Evolutionary conservation across 352 stramenopile species (phyloP).

Genomic region (Globisporangium viniferum): DNA sequence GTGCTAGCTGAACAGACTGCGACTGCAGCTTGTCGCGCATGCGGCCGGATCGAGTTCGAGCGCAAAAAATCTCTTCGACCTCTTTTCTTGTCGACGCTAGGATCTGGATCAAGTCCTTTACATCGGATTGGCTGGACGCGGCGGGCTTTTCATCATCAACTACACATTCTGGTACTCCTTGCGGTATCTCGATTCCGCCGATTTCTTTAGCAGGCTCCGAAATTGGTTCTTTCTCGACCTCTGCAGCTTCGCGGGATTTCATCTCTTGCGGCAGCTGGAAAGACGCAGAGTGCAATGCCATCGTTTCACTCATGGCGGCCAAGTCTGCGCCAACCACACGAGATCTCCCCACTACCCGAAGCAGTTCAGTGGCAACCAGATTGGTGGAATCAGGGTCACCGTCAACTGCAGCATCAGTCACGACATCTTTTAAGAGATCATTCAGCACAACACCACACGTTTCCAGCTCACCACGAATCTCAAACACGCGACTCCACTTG

Average conservation of each 20-base stretch:
- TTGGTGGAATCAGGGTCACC: background rate
- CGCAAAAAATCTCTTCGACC: constrained; percentile 37
- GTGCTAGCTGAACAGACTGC: constrained; percentile 54
- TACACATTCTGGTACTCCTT: background rate
- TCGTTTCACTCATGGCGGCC: constrained; percentile 28
- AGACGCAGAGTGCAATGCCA: constrained; percentile 43
- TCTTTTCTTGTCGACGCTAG: constrained; percentile 44
- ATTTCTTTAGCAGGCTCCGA: background rate
- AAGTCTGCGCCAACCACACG: constrained; percentile 35
- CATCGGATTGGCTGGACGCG: constrained; percentile 13
- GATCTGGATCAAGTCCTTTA: constrained; percentile 65
- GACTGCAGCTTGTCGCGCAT: constrained; percentile 67
- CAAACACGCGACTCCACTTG: constrained; percentile 46
- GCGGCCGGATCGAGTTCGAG: constrained; percentile 55
- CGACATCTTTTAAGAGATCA: constrained; percentile 33
- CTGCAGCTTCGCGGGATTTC: background rate
- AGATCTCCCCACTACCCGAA: constrained; percentile 22
- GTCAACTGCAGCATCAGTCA: background rate
- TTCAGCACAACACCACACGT: constrained; percentile 31
- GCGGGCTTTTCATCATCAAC: constrained; percentile 22
- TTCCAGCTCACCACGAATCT: constrained; percentile 31
- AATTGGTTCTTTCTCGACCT: background rate
- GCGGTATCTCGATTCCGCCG: constrained; percentile 7
- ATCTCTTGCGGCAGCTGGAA: constrained; percentile 26
- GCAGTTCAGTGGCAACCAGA: constrained; percentile 21